Conservation (phyloP, 2,329 filamentous ascomycete species). For the Monilinia fructigena region DNA sequence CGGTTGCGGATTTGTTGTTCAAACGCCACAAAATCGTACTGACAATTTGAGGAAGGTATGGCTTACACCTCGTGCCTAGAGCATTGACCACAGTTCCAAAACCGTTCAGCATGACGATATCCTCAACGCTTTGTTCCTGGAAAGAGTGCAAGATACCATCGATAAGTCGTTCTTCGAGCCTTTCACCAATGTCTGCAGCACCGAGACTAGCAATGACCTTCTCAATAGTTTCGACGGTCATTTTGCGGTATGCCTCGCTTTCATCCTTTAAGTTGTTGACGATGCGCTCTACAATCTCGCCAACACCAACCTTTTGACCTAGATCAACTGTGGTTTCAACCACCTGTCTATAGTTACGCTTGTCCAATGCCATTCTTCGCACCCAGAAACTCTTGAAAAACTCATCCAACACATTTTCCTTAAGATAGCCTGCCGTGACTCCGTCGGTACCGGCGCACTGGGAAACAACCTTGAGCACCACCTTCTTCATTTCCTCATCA, state of each 20-base stretch:
- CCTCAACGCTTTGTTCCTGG: conserved; percentile 96
- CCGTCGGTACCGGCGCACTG: conserved; percentile 93
- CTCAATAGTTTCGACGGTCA: conserved; percentile 97
- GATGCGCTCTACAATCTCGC: conserved; percentile 90
- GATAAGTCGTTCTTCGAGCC: conserved; percentile 88
- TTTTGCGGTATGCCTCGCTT: conserved; percentile 96
- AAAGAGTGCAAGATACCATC: conserved; percentile 95
- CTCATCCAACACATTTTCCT: conserved; percentile 89
- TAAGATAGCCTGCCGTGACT: conserved; percentile 91
- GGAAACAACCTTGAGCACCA: conserved; percentile 94
- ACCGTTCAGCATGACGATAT: conserved; percentile 93
- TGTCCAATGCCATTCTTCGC: conserved; percentile 91
- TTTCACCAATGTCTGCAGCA: conserved; percentile 88
- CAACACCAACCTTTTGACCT: conserved; percentile 94
- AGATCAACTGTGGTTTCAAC: conserved; percentile 98
- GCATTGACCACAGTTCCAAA: conserved; percentile 98
- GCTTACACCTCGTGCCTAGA: conserved; percentile 88
- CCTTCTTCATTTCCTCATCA: conserved; percentile 99
- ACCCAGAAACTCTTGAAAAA: conserved; percentile 99
- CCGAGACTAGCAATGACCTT: conserved; percentile 92
- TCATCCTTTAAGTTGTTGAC: conserved; percentile 97
- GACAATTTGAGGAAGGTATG: conserved; percentile 94
- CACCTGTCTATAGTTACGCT: conserved; percentile 95
- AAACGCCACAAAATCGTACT: conserved; percentile 93
- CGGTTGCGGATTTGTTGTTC: conserved; percentile 97